Conservation (phyloP, 1,139 yeast species). For the Candida sojae region DNA sequence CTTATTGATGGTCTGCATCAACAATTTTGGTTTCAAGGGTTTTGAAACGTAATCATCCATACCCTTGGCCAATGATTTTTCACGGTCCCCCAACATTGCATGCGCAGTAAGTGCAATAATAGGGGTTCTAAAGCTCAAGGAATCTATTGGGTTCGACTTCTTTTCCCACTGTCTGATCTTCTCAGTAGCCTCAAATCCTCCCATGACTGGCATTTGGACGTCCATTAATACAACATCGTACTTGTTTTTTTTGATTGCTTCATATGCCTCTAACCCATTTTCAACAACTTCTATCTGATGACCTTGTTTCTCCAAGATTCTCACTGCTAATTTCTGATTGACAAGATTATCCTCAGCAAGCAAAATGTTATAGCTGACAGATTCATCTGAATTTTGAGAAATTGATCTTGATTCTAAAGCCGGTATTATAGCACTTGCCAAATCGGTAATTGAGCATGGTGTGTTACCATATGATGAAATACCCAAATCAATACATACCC, state of each 20-base stretch:
- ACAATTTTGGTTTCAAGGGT: slow-evolving; percentile 79
- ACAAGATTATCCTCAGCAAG: slow-evolving; percentile 88
- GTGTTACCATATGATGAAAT: slow-evolving; percentile 87
- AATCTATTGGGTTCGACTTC: slow-evolving; percentile 74
- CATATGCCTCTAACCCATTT: slow-evolving; percentile 81
- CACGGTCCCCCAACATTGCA: slow-evolving; percentile 90
- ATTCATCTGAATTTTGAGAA: slow-evolving; percentile 77
- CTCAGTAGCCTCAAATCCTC: slow-evolving; percentile 89
- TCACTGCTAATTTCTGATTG: slow-evolving; percentile 82
- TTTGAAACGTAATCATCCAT: slow-evolving; percentile 91
- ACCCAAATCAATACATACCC: slow-evolving; percentile 81
- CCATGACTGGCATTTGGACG: slow-evolving; percentile 95
- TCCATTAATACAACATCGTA: slow-evolving; percentile 89
- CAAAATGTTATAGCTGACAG: slow-evolving; percentile 70
- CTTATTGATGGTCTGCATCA: slow-evolving; percentile 82
- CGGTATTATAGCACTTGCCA: slow-evolving; percentile 81
- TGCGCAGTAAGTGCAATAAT: slow-evolving; percentile 90
- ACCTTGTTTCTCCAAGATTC: slow-evolving; percentile 80
- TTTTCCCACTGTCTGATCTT: slow-evolving; percentile 86
- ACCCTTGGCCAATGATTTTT: slow-evolving; percentile 80
- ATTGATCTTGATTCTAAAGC: slow-evolving; percentile 83
- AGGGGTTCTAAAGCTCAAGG: slow-evolving; percentile 68
- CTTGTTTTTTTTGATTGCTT: slow-evolving; percentile 64
- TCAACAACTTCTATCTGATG: slow-evolving; percentile 83
- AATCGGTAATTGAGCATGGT: slow-evolving; percentile 78